Base-by-base conservation (phyloP, 2,329 filamentous ascomycete genomes). In the Hymenoscyphus infarciens region DNA sequence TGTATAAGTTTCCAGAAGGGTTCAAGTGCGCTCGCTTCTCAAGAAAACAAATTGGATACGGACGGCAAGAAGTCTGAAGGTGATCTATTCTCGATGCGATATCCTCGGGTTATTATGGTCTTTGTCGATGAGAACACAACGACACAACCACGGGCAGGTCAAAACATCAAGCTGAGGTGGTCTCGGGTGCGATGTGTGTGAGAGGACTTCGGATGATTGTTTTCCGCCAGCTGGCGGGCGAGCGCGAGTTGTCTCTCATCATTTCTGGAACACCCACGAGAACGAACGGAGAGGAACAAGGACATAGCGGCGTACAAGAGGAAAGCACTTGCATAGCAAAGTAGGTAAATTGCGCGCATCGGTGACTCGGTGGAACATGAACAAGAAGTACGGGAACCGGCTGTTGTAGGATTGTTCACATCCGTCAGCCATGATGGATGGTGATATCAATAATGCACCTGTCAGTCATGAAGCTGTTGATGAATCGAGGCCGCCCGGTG, bases 61-160 rank as follows among this genome's bases (percentile, higher is more conserved):
- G n/a, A n/a, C n/a, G n/a, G n/a, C n/a, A n/a, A 49, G 42, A 22
- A 25, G 42, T 3, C n/a, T n/a, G n/a, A 22, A 49, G 42, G 25
- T 11, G 42, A 49, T 49, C 42, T 25, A 25, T 25, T 49, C 42
- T 49, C n/a, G 42, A 49, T 49, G 42, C 19, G 42, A 49, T 25
- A 49, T 22, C 19, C 3, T 55, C 53, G 33, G 33, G 31, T 19
- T 19, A 38, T 11, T 7, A 57, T n/a, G n/a, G n/a, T 25, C 55
- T 22, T n/a, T n/a, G 31, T 35, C 6, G 16, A 57, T 38, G 10
- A 55, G 31, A 31, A 8, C 33, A 33, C 55, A 25, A 38, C 61
- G 38, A 63, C 68, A 66, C 62, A 64, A 64, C 67, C 67, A 64
- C 58, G 39, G 2, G 59, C 42, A 61, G 60, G 42, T 66, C 66